Base-by-base conservation (phyloP, 495 filamentous ascomycete species). In the Neurospora pannonica region DNA sequence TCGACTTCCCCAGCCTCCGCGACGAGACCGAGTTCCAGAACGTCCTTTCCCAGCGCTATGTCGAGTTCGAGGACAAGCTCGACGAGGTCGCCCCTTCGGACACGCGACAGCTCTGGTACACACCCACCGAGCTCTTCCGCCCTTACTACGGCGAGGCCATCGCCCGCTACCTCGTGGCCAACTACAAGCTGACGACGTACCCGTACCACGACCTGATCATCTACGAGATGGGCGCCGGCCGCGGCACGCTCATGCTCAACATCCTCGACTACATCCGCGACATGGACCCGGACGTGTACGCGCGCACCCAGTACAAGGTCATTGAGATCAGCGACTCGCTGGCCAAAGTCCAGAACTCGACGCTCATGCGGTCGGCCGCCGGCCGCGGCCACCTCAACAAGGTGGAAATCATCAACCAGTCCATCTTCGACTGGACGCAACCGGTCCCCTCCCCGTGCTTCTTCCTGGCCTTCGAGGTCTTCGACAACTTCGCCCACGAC, bases 401-500 rank as follows among this genome's bases (percentile, higher is more conserved):
- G 77, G 93, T 99, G 46, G 93, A 97, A 78, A 97, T 99, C 81
- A 91, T 97, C 79, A 97, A 98, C 82, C 87, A 89, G 75, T 97
- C 93, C 76, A 93, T 99, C 80, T 98, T 99, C 82, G 91, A 96
- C 81, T 99, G 97, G 96, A 85, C 91, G 75, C 87, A 86, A 34
- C 92, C 92, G 74, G 93, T 97, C 19, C 90, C 94, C 9, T 92
- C 91, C 2, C 95, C 96, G 0, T 98, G 96, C 85, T 99, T 96
- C 85, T 98, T 99, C 85, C 88, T 99, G 5, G 96, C 95, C n/a
- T 90, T 99, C 77, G 96, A 99, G 80, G 96, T 99, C 73, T 95
- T 98, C 78, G 96, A 99, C 84, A 99, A 99, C 83, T 98, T 99
- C 83, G 90, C 93, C 31, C 96, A 99, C 84, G 96, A 99, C 84